phyloP scores from a whole-genome alignment of 2,329 filamentous ascomycete species.

The Blumeriella jaapii region DNA sequence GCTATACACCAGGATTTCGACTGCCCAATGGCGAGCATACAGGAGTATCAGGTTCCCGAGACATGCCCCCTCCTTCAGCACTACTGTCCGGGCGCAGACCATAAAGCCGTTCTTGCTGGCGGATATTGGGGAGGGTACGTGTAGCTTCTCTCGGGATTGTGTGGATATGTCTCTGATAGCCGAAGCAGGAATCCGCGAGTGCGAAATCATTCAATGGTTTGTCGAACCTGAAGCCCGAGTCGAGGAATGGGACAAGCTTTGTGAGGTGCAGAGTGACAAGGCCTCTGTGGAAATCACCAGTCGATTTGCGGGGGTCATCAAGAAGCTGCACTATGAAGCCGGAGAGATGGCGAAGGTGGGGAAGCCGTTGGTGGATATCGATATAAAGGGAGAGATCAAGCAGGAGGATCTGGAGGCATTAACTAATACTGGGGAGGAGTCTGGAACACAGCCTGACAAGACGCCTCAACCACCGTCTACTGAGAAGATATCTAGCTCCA shows the following conservation, averaged over 20 bases:
- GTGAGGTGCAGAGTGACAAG: slow-evolving; percentile 98
- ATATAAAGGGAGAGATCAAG: slow-evolving; percentile 69
- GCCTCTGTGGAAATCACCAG: slow-evolving; percentile 87
- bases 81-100: slow-evolving; percentile 27
- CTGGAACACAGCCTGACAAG: slow-evolving; percentile 9
- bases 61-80: slow-evolving; percentile 20
- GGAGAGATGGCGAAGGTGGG: slow-evolving; percentile 96
- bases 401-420: slow-evolving; percentile 42
- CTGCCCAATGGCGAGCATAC: slow-evolving; percentile 39
- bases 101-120: slow-evolving; percentile 74
- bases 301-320: slow-evolving; percentile 87
- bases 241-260: slow-evolving; percentile 95
- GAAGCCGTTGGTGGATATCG: slow-evolving; percentile 88
- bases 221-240: slow-evolving; percentile 90
- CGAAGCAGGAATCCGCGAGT: slow-evolving; percentile 81
- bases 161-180: slow-evolving; percentile 6
- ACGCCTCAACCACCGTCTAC: slow-evolving; percentile 1
- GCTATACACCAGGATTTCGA: slow-evolving; percentile 38
- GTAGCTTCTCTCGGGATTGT: not conserved
- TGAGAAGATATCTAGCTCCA: not conserved
- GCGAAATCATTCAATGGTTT: slow-evolving; percentile 99
- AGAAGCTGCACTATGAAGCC: slow-evolving; percentile 89
- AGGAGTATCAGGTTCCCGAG: slow-evolving; percentile 20
- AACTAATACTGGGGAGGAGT: slow-evolving; percentile 25
- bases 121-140: slow-evolving; percentile 72